Conservation (phyloP, 495 filamentous ascomycete species). For the Penicillium verhagenii region DNA sequence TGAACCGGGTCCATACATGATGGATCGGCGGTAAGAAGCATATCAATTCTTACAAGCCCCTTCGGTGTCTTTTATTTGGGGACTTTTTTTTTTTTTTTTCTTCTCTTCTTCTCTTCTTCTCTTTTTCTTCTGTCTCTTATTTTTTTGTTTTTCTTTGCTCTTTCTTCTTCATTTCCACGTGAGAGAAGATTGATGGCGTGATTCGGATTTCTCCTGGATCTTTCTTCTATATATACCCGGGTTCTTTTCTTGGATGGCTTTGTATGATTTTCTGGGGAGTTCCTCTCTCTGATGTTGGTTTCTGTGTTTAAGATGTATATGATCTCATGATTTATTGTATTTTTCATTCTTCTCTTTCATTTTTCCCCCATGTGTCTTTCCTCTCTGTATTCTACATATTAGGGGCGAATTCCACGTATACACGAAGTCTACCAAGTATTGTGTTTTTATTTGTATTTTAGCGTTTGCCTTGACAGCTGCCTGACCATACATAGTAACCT, state of each 20-base stretch:
- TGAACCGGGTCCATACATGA: slow-evolving; percentile 31
- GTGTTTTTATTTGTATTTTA: not conserved
- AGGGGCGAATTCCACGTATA: no score
- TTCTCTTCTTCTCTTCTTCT: not conserved
- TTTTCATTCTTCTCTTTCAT: no score
- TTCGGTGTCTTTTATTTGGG: not conserved
- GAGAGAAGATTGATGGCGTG: not conserved
- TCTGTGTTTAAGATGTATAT: not conserved
- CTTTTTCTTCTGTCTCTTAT: not conserved
- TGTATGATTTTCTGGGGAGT: not conserved
- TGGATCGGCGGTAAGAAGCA: slow-evolving; percentile 25
- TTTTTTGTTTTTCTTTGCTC: not conserved
- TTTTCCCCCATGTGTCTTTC: no score
- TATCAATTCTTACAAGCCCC: no score
- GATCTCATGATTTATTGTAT: not conserved
- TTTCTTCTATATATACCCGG: slow-evolving; percentile 1
- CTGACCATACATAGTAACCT: not conserved
- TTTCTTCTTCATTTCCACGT: not conserved
- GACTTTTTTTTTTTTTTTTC: not conserved
- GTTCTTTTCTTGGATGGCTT: not conserved
- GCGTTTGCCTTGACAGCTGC: slow-evolving; percentile 3
- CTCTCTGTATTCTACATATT: not conserved
- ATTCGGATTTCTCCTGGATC: not conserved
- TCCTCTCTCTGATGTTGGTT: not conserved
- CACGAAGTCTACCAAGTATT: no score